Conservation (phyloP, 1,284 basidiomycete genomes). For the Cryptococcus sp. region DNA sequence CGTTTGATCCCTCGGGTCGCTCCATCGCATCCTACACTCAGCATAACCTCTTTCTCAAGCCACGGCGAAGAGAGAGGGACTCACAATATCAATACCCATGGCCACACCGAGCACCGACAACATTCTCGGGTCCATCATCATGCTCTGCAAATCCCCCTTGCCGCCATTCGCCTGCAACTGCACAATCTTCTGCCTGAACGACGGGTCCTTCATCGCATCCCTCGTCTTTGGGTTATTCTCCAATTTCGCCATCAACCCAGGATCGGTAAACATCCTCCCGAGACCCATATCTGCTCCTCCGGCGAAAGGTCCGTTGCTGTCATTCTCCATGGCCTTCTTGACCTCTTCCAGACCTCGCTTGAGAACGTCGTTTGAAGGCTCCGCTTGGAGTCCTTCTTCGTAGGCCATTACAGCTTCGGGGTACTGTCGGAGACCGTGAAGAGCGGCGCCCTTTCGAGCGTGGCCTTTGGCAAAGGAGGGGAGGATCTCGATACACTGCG, state of each 20-base stretch:
- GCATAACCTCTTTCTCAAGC: not conserved
- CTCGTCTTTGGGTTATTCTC: slow-evolving; percentile 78
- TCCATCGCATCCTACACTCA: slow-evolving; percentile 62
- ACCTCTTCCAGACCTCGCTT: slow-evolving; percentile 86
- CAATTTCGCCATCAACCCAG: slow-evolving; percentile 74
- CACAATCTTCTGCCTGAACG: slow-evolving; percentile 62
- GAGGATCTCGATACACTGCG: slow-evolving; percentile 61
- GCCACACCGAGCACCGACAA: slow-evolving; percentile 81
- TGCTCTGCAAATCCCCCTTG: slow-evolving; percentile 40
- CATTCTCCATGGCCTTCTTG: slow-evolving; percentile 56
- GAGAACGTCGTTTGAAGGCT: slow-evolving; percentile 68
- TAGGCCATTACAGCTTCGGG: slow-evolving; percentile 68
- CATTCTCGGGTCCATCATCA: slow-evolving; percentile 79
- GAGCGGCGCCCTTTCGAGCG: slow-evolving; percentile 87
- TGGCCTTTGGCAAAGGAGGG: slow-evolving; percentile 87
- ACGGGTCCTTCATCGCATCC: slow-evolving; percentile 73
- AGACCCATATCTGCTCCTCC: slow-evolving; percentile 53
- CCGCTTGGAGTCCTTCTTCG: slow-evolving; percentile 69
- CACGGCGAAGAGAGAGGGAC: slow-evolving; percentile 6
- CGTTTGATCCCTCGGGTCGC: slow-evolving; percentile 77
- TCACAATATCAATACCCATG: slow-evolving; percentile 82
- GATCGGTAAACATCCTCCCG: slow-evolving; percentile 78
- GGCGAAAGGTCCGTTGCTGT: slow-evolving; percentile 20
- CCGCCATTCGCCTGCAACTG: slow-evolving; percentile 44
- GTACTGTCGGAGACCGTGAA: slow-evolving; percentile 74